Percentiles rank a stretch among this genome's conserved stretches.
Conservation (phyloP, 139 green algal genomes). For the Chlorella sp. region DNA sequence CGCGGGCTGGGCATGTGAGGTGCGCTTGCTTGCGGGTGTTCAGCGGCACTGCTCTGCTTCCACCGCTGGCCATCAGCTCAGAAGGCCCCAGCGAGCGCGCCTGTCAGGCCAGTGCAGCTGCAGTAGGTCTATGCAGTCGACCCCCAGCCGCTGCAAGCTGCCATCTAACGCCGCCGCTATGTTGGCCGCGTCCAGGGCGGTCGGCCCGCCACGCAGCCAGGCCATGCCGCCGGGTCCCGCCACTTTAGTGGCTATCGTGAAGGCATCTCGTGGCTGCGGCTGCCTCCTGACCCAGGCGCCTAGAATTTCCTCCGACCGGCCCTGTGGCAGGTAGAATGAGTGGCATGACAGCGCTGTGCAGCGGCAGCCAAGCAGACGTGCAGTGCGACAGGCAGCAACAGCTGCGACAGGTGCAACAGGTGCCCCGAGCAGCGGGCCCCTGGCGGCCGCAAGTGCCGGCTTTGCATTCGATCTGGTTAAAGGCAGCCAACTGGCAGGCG, state of each 20-base stretch:
- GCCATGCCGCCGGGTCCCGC: conserved; percentile 82
- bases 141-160: conserved; percentile 77
- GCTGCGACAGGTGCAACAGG: too few species aligned
- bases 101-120: conserved; percentile 94
- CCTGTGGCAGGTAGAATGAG: conserved; percentile 7
- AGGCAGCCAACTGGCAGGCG: background rate
- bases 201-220: conserved; percentile 82
- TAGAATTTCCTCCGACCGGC: conserved; percentile 65
- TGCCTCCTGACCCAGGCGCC: conserved; percentile 56
- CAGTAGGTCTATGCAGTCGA: conserved; percentile 92
- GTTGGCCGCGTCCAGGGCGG: conserved; percentile 60
- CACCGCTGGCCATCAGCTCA: background rate
- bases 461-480: too few species aligned
- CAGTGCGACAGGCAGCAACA: background rate
- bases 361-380: too few species aligned
- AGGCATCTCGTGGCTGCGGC: conserved; percentile 27
- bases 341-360: background rate
- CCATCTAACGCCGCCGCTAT: conserved; percentile 77
- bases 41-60: background rate
- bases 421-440: too few species aligned
- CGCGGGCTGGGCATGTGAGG: background rate
- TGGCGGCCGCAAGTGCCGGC: too few species aligned
- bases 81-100: conserved; percentile 37
- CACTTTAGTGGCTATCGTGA: conserved; percentile 79
- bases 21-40: too few species aligned